Evolutionary conservation across 2,329 filamentous ascomycete genomes (phyloP), one percentile per base, ranked within the genome.

Genomic region (Calycina marina): DNA sequence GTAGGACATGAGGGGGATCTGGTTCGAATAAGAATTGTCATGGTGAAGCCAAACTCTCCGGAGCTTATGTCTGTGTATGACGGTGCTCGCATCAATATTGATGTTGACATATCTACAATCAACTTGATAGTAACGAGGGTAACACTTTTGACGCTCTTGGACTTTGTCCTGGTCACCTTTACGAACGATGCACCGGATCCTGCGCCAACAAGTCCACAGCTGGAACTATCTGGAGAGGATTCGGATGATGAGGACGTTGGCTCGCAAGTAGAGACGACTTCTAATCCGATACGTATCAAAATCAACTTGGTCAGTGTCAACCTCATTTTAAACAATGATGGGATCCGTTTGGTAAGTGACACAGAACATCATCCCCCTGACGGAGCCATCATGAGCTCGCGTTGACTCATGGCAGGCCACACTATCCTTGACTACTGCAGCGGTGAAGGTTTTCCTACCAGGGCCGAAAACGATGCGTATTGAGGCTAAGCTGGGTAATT

Each of bases 321-420:
- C 2, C 66, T 98, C 16, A 88, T 98, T 40, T 64, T 99, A 34
- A 99, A 99, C 53, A 96, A 98, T 42, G 92, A 99, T 53, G 90
- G 90, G 0, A 92, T 96, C 36, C 75, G 90, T 15, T 67, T 99
- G 16, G n/a, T n/a, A n/a, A n/a, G n/a, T n/a, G n/a, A n/a, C n/a
- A n/a, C n/a, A n/a, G n/a, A n/a, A n/a, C n/a, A n/a, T n/a, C n/a
- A n/a, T n/a, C n/a, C n/a, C n/a, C n/a, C n/a, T n/a, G n/a, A n/a
- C n/a, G n/a, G n/a, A n/a, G n/a, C n/a, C n/a, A n/a, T n/a, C n/a
- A n/a, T n/a, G n/a, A n/a, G n/a, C n/a, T n/a, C n/a, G n/a, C n/a
- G n/a, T n/a, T n/a, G n/a, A n/a, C n/a, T n/a, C n/a, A n/a, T n/a
- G n/a, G n/a, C n/a, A n/a, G n/a, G 90, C 90, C 16, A 98, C 90